Conservation (phyloP, 2,329 filamentous ascomycete species). For the Colletotrichum sp. region DNA sequence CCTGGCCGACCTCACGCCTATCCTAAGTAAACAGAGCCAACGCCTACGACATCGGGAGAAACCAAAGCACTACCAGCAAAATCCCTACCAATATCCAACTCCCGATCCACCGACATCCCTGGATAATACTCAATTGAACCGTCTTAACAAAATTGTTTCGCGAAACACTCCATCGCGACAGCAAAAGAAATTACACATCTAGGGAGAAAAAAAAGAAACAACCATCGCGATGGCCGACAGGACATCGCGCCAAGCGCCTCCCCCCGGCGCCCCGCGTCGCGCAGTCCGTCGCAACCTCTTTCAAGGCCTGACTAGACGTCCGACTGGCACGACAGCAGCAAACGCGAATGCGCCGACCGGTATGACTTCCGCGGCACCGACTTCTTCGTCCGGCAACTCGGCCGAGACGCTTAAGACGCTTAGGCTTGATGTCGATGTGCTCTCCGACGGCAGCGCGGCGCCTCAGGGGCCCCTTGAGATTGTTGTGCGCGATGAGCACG, state of each 20-base stretch:
- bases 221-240: conserved; percentile 9
- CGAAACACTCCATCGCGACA: neutral
- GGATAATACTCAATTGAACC: neutral
- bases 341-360: conserved; percentile 18
- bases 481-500: conserved; percentile 66
- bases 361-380: neutral
- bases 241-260: neutral
- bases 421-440: conserved; percentile 50
- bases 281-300: conserved; percentile 61
- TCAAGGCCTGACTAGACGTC: conserved; percentile 61
- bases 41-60: neutral
- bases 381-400: conserved; percentile 32
- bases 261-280: conserved; percentile 14
- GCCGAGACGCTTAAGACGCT: conserved; percentile 55
- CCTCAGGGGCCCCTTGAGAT: conserved; percentile 50
- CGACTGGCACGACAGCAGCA: conserved; percentile 32
- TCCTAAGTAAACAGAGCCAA: conserved; percentile 16
- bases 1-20: conserved; percentile 9
- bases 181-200: neutral
- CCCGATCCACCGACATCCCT: neutral
- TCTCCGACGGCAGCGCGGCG: conserved; percentile 34
- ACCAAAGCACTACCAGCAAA: neutral
- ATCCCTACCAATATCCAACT: neutral
- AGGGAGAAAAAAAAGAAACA: conserved; percentile 40
- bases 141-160: neutral